Percentiles rank a stretch among this genome's conserved stretches.
Conservation (phyloP, 129 eudicot genomes). For the Flaveria trinervia region DNA sequence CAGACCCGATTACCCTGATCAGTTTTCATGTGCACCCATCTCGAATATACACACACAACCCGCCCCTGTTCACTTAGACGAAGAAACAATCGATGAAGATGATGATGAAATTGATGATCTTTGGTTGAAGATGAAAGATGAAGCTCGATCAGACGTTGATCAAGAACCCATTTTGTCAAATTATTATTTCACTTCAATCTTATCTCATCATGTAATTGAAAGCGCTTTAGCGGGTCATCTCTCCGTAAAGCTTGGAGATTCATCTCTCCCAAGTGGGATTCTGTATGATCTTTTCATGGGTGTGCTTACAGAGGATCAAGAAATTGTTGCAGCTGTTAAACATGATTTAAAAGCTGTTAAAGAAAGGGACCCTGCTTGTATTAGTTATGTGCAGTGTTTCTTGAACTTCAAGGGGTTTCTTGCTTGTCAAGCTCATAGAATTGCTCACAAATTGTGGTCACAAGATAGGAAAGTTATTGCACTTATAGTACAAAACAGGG, state of each 20-base stretch:
- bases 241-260: slow-evolving; percentile 40
- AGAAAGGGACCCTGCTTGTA: slow-evolving; percentile 93
- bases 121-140: slow-evolving; percentile 64
- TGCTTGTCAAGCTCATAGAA: slow-evolving; percentile 64
- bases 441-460: slow-evolving; percentile 52
- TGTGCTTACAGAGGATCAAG: slow-evolving; percentile 27
- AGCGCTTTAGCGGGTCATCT: slow-evolving; percentile 47
- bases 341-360: slow-evolving; percentile 46
- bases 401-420: slow-evolving; percentile 76
- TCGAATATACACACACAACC: slow-evolving; percentile 37
- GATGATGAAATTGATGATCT: slow-evolving; percentile 38
- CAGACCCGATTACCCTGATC: slow-evolving; percentile 53
- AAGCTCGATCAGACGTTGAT: slow-evolving; percentile 58
- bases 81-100: neutral
- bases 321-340: slow-evolving; percentile 14
- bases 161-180: slow-evolving; percentile 72
- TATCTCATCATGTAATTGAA: slow-evolving; percentile 45
- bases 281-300: slow-evolving; percentile 25
- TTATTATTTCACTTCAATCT: slow-evolving; percentile 51
- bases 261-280: slow-evolving; percentile 31
- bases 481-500: slow-evolving; percentile 45
- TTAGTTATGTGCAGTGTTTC: slow-evolving; percentile 81
- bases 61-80: neutral
- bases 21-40: slow-evolving; percentile 48
- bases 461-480: slow-evolving; percentile 44